Base-by-base conservation (phyloP, 2,329 filamentous ascomycete species). In the Epicoccum sorghinum region DNA sequence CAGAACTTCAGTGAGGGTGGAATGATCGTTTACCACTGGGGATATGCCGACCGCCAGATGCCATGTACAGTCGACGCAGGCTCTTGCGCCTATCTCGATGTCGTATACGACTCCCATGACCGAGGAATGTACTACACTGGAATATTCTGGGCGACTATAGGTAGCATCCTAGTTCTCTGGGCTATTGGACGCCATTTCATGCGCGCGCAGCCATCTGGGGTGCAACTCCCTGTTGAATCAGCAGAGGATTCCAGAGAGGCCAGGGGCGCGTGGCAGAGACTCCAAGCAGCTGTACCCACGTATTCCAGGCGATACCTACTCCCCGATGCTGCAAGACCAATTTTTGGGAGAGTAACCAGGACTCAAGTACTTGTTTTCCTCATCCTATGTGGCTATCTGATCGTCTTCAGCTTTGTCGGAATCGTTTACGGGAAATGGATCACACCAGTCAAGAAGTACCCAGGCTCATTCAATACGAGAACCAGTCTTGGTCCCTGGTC, bases 261-360 rank as follows among this genome's bases (percentile, higher is more conserved):
- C 43, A 61, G 56, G 38, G 62, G 61, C 35, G 57, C 62, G 13
- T 24, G 69, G 4, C 60, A 70, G 32, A 65, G 71, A 43, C 55
- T 67, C 4, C 61, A 65, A 33, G 65, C 64, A 18, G 73, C 82
- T 3, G 51, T 80, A n/a, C 66, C 74, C 12, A 72, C 82, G 0
- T 67, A 74, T 3, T 65, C 72, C 10, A 78, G 84, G 14, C 78
- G 75, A 29, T 80, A 82, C 62, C 77, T 91, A 3, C 81, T 91
- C 2, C 84, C 85, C 0, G 87, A 90, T 61, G 79, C 81, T 3
- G 71, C 81, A 2, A 76, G 80, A 14, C 62, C 72, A n/a, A 63
- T 90, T 46, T 91, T 92, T 60, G 88, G 89, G 24, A 80, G 84
- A 55, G 86, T 86, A 1, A 89, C 87, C 0, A 81, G 88, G 14